Conservation (phyloP, 768 basidiomycete species). For the Pulveroboletus sp. region DNA sequence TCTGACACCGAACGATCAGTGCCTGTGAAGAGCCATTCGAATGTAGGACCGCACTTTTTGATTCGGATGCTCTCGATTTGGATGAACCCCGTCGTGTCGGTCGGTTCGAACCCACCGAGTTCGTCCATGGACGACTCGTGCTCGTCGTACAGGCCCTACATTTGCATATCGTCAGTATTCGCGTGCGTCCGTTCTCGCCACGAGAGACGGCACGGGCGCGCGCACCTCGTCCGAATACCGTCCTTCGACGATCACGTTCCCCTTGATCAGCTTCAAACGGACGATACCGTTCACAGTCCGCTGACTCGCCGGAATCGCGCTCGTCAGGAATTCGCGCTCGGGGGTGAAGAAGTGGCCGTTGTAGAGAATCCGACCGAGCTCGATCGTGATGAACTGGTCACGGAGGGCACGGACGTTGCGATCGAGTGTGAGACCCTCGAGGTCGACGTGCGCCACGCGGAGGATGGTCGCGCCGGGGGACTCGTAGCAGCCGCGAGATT, state of each 20-base stretch:
- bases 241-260: constrained; percentile 92
- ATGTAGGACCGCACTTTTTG: constrained; percentile 67
- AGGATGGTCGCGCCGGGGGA: constrained; percentile 95
- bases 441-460: constrained; percentile 89
- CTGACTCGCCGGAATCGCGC: constrained; percentile 89
- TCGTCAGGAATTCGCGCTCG: constrained; percentile 91
- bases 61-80: constrained; percentile 96
- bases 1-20: constrained; percentile 33
- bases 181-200: background rate
- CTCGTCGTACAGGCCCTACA: constrained; percentile 91
- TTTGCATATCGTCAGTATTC: background rate
- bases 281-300: constrained; percentile 94
- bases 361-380: constrained; percentile 88
- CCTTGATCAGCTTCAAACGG: constrained; percentile 89
- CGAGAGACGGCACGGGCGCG: background rate
- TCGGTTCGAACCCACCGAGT: constrained; percentile 96
- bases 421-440: constrained; percentile 97
- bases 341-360: constrained; percentile 99
- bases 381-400: constrained; percentile 92
- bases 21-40: background rate
- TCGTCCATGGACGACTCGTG: constrained; percentile 98
- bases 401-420: constrained; percentile 92
- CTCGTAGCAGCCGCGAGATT: constrained; percentile 99
- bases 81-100: constrained; percentile 94
- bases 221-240: constrained; percentile 80